Conservation (phyloP, 495 filamentous ascomycete genomes). For the Annulohypoxylon nitens region DNA sequence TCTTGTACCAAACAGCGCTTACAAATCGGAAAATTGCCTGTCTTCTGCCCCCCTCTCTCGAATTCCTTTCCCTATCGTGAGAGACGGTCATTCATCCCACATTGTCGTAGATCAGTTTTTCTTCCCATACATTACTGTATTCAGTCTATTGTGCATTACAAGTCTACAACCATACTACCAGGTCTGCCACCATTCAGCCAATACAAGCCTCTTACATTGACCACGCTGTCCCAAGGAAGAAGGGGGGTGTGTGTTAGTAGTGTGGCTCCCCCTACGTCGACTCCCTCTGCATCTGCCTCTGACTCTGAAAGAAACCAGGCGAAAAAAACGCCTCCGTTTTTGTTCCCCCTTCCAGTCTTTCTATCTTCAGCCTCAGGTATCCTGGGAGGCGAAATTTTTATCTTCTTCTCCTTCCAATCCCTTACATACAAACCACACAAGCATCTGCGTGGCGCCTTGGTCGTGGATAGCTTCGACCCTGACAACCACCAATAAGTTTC, state of each 20-base stretch:
- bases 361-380: constrained; percentile 43
- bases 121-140: constrained; percentile 31
- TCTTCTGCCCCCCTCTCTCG: constrained; percentile 48
- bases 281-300: constrained; percentile 14
- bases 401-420: constrained; percentile 25
- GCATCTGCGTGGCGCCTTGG: constrained; percentile 24
- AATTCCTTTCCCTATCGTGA: constrained; percentile 47
- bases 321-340: constrained; percentile 26
- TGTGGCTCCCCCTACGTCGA: constrained; percentile 37
- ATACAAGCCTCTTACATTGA: constrained; percentile 38
- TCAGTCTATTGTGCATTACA: background rate
- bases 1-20: constrained; percentile 37
- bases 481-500: constrained; percentile 7
- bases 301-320: constrained; percentile 31
- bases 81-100: constrained; percentile 27
- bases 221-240: constrained; percentile 34
- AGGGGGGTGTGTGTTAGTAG: constrained; percentile 42
- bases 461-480: constrained; percentile 36
- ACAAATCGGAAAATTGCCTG: constrained; percentile 51
- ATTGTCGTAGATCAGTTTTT: constrained; percentile 32
- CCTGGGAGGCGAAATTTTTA: constrained; percentile 42
- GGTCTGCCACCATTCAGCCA: constrained; percentile 4
- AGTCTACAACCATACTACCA: constrained; percentile 13
- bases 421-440: constrained; percentile 16
- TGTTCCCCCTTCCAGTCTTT: constrained; percentile 16